Conservation (phyloP, 2,329 filamentous ascomycete genomes). For the Fusarium liriodendri region DNA sequence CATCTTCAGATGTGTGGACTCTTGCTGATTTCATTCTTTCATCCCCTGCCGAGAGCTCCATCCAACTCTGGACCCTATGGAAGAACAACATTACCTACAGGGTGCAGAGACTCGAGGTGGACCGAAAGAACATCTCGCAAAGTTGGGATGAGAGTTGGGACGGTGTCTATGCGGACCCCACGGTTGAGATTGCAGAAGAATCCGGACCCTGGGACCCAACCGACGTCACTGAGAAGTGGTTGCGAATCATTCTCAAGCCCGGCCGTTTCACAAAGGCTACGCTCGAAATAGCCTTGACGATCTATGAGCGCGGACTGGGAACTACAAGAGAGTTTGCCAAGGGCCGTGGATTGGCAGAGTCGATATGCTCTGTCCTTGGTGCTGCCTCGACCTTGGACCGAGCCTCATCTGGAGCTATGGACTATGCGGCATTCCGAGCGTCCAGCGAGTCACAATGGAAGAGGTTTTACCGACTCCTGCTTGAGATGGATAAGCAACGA, state of each 20-base stretch:
- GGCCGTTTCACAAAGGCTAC: conserved; percentile 84
- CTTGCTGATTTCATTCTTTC: conserved; percentile 80
- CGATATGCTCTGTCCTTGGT: conserved; percentile 78
- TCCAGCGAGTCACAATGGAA: conserved; percentile 89
- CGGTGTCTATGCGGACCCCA: conserved; percentile 71
- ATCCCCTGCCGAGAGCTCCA: conserved; percentile 62
- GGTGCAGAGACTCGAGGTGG: conserved; percentile 78
- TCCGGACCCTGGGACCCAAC: conserved; percentile 73
- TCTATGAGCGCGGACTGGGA: conserved; percentile 77
- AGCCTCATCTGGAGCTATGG: conserved; percentile 71
- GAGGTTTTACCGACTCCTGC: conserved; percentile 85
- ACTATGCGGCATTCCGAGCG: conserved; percentile 79
- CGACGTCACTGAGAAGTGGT: conserved; percentile 85
- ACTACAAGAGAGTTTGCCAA: conserved; percentile 51
- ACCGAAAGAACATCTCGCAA: conserved; percentile 70
- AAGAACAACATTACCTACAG: conserved; percentile 86
- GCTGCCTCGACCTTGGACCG: conserved; percentile 75
- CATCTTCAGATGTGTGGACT: conserved; percentile 81
- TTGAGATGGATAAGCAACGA: conserved; percentile 87
- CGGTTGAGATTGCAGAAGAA: conserved; percentile 64
- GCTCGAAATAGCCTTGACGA: conserved; percentile 83
- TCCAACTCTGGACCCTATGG: conserved; percentile 82
- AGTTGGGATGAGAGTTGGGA: conserved; percentile 79
- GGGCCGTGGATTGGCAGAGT: conserved; percentile 75
- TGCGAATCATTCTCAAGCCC: conserved; percentile 84